Conservation (phyloP, 108 stramenopile genomes). For the Chaetoceros muelleri region DNA sequence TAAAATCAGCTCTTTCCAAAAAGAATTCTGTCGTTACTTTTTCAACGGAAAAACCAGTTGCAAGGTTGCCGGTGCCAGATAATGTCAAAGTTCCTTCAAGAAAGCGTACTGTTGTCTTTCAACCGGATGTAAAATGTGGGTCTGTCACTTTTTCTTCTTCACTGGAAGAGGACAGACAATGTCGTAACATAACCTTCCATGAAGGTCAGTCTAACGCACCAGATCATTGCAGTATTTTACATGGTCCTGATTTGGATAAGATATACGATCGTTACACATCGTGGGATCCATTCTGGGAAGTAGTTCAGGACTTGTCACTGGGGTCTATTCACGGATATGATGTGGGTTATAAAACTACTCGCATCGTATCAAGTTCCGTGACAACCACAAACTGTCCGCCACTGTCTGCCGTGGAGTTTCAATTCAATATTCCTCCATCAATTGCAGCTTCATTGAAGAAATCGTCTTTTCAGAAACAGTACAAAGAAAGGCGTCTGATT, state of each 20-base stretch:
- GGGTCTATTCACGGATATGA: not conserved
- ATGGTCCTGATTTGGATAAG: not conserved
- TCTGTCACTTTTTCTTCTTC: not conserved
- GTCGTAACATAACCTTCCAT: not conserved
- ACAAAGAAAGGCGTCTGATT: constrained; percentile 35
- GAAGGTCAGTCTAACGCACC: not conserved
- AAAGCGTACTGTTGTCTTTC: not conserved
- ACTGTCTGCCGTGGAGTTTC: too few species aligned
- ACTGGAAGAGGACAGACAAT: not conserved
- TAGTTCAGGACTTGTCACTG: not conserved
- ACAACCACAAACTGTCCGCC: too few species aligned
- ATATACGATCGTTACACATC: not conserved
- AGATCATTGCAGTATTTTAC: not conserved
- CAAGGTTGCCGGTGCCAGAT: not conserved
- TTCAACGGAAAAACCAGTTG: not conserved
- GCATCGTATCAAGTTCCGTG: not conserved
- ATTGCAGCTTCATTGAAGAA: too few species aligned
- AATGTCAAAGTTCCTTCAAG: not conserved
- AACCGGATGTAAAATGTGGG: not conserved
- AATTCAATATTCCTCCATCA: too few species aligned
- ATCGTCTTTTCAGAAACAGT: constrained; percentile 1
- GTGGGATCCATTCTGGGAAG: constrained; percentile 4
- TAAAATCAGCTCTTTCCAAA: not conserved
- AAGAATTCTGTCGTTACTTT: not conserved
- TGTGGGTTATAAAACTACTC: not conserved